A percentile compares a stretch with the other conserved stretches of the same genome.
Conservation (phyloP, 441 rosid genomes). For the Monsonia emarginata region DNA sequence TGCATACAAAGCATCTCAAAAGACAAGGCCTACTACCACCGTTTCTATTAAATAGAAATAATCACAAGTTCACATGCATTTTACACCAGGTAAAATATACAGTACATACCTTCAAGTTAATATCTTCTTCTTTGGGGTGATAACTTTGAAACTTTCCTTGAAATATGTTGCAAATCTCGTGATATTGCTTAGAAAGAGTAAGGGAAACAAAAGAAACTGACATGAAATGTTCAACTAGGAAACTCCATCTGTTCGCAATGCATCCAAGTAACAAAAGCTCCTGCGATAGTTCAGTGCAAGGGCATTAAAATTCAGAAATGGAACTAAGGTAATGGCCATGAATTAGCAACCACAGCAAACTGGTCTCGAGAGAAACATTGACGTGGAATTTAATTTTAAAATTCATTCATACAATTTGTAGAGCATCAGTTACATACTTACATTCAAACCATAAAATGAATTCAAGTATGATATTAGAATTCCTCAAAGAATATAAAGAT, state of each 20-base stretch:
- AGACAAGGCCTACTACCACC: neutral
- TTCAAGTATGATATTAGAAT: neutral
- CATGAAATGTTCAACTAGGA: slow-evolving; percentile 43
- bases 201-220: slow-evolving; percentile 43
- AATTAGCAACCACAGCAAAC: neutral
- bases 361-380: neutral
- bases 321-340: neutral
- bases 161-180: slow-evolving; percentile 38
- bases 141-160: slow-evolving; percentile 31
- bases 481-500: neutral
- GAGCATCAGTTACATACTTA: neutral
- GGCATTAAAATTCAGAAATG: slow-evolving; percentile 5
- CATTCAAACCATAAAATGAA: neutral
- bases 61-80: neutral
- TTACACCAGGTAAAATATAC: too few species aligned
- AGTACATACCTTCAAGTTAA: slow-evolving; percentile 35
- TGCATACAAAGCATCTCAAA: neutral
- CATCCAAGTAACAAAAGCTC: slow-evolving; percentile 72
- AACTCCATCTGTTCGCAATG: slow-evolving; percentile 44
- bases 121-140: slow-evolving; percentile 27
- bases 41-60: neutral
- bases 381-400: slow-evolving; percentile 3
- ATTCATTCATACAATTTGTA: neutral
- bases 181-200: slow-evolving; percentile 43
- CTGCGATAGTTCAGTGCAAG: slow-evolving; percentile 28